Evolutionary conservation across 352 stramenopile species (phyloP).

Genomic region (Globisporangium radiosum): DNA sequence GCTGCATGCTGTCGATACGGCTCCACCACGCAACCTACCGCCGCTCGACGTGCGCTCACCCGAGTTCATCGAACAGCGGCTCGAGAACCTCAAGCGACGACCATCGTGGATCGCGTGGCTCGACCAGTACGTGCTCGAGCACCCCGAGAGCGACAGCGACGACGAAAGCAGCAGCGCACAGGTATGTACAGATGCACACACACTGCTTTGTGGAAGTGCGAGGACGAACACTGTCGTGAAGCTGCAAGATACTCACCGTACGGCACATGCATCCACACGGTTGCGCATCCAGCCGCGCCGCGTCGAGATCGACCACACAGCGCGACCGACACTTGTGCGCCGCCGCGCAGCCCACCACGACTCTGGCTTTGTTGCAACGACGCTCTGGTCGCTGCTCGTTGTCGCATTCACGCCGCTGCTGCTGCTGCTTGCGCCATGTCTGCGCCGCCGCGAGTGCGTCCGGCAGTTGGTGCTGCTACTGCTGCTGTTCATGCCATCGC

Average conservation of each 20-base stretch:
- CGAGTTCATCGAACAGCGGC: slow-evolving; percentile 78
- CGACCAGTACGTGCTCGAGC: slow-evolving; percentile 64
- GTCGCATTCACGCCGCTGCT: slow-evolving; percentile 52
- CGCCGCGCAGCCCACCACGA: neutral
- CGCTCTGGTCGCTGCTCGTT: slow-evolving; percentile 46
- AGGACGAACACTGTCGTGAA: too few relatives aligned
- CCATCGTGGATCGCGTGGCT: slow-evolving; percentile 53
- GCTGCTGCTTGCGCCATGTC: slow-evolving; percentile 40
- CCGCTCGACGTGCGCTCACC: slow-evolving; percentile 67
- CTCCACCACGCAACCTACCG: slow-evolving; percentile 21
- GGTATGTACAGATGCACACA: neutral
- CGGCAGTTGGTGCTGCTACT: neutral
- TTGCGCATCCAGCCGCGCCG: neutral
- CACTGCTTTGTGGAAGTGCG: too few relatives aligned
- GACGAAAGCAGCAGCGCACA: slow-evolving; percentile 5
- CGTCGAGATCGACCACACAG: slow-evolving; percentile 12
- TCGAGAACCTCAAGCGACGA: slow-evolving; percentile 83
- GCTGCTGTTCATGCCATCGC: neutral
- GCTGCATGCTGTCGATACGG: slow-evolving; percentile 10
- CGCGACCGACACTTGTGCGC: neutral
- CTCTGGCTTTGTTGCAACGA: slow-evolving; percentile 40
- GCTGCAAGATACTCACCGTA: too few relatives aligned
- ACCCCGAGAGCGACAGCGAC: slow-evolving; percentile 36
- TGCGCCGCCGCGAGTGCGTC: slow-evolving; percentile 50
- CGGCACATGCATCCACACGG: neutral